These are phyloP conservation scores for Vitis cinerea DNA, from an alignment of 164 flowering plant species.

Conservation along the genomic window DNA sequence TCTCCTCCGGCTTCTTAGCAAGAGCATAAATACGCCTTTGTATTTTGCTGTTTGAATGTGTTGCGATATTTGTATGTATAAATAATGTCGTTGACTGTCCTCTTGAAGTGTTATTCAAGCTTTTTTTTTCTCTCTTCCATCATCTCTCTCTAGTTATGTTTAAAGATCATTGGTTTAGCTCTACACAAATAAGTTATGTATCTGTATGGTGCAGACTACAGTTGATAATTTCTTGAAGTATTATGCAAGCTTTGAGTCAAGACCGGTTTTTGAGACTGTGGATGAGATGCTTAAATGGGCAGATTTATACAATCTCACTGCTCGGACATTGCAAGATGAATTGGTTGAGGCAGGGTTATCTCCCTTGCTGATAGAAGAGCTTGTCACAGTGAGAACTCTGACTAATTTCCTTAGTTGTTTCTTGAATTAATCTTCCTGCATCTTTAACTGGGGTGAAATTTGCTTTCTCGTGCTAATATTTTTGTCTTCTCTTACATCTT, in stretches of 20 bases:
- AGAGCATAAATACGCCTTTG: too few species aligned
- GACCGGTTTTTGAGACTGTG: slow-evolving; percentile 78
- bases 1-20: too few species aligned
- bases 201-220: slow-evolving; percentile 35
- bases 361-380: slow-evolving; percentile 66
- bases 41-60: too few species aligned
- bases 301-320: slow-evolving; percentile 65
- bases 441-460: too few species aligned
- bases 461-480: too few species aligned
- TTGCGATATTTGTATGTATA: too few species aligned
- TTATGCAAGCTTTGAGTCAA: slow-evolving; percentile 47
- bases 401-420: not conserved
- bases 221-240: slow-evolving; percentile 64
- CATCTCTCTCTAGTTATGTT: not conserved
- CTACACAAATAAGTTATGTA: not conserved
- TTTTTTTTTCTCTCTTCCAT: not conserved
- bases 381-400: slow-evolving; percentile 66
- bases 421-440: slow-evolving; percentile 1
- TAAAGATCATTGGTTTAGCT: too few species aligned
- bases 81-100: too few species aligned
- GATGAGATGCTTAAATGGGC: slow-evolving; percentile 95
- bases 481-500: too few species aligned
- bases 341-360: slow-evolving; percentile 57
- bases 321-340: slow-evolving; percentile 57
- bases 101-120: too few species aligned